Conservation (phyloP, 2,329 filamentous ascomycete genomes). For the Trichoderma atrobrunneum region DNA sequence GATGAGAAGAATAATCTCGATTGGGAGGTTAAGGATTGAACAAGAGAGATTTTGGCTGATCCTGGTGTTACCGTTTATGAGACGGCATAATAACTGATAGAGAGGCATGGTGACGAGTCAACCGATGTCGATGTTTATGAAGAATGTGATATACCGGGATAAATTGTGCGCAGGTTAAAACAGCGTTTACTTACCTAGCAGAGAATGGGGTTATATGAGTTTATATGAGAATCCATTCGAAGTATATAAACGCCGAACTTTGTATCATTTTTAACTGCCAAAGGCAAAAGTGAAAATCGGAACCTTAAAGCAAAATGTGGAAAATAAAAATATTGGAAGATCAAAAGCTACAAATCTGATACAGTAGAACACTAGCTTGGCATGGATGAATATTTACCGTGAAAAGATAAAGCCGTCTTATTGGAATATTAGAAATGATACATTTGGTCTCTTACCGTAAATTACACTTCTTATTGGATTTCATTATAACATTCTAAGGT, state of each 20-base stretch:
- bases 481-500: background rate
- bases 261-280: background rate
- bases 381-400: background rate
- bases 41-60: background rate
- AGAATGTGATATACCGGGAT: background rate
- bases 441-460: background rate
- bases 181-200: background rate
- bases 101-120: background rate
- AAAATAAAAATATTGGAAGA: background rate
- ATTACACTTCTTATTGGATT: background rate
- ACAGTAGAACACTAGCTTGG: background rate
- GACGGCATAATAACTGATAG: background rate
- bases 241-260: background rate
- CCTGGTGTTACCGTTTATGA: background rate
- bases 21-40: background rate
- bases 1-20: background rate
- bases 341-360: background rate
- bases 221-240: background rate
- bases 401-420: background rate
- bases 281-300: background rate
- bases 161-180: background rate
- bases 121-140: background rate
- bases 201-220: background rate
- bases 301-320: background rate
- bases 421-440: background rate